Percentiles rank a stretch among this genome's conserved stretches.
phyloP scores from a whole-genome alignment of 176 grass and related monocot species.

The Alloteropsis semialata region DNA sequence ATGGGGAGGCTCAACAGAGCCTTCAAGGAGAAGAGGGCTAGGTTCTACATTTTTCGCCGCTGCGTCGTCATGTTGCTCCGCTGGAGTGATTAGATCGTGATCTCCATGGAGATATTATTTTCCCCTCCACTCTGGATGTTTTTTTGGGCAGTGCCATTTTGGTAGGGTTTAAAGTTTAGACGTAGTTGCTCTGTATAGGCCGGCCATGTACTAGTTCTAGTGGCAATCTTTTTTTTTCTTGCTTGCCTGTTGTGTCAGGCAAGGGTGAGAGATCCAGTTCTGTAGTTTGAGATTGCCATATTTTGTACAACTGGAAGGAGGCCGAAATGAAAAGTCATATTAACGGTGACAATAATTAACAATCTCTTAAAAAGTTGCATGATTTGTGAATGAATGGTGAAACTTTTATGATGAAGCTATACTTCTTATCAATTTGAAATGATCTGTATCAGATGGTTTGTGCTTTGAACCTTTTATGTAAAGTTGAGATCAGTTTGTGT shows the following conservation, averaged over 20 bases:
- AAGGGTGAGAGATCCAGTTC: slow-evolving; percentile 30
- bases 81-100: slow-evolving; percentile 45
- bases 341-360: slow-evolving; percentile 1
- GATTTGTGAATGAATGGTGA: not conserved
- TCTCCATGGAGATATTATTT: slow-evolving; percentile 12
- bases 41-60: slow-evolving; percentile 59
- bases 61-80: slow-evolving; percentile 55
- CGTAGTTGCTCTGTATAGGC: slow-evolving; percentile 42
- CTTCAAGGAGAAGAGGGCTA: slow-evolving; percentile 58
- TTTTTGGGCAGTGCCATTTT: slow-evolving; percentile 30
- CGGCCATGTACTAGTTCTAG: slow-evolving; percentile 14
- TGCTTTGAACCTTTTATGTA: slow-evolving; percentile 8
- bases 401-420: not conserved
- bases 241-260: slow-evolving; percentile 11
- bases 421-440: slow-evolving; percentile 5
- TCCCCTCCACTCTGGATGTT: slow-evolving; percentile 10
- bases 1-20: slow-evolving; percentile 54
- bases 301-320: slow-evolving; percentile 36
- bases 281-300: slow-evolving; percentile 6
- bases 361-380: slow-evolving; percentile 3
- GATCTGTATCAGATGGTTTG: slow-evolving; percentile 35
- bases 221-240: slow-evolving; percentile 29
- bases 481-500: slow-evolving; percentile 7
- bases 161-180: slow-evolving; percentile 34
- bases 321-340: not conserved